A percentile compares a stretch with the other conserved stretches of the same genome.
Evolutionary conservation across 352 stramenopile genomes (phyloP).

Genomic region (Phytopythium montanum): DNA sequence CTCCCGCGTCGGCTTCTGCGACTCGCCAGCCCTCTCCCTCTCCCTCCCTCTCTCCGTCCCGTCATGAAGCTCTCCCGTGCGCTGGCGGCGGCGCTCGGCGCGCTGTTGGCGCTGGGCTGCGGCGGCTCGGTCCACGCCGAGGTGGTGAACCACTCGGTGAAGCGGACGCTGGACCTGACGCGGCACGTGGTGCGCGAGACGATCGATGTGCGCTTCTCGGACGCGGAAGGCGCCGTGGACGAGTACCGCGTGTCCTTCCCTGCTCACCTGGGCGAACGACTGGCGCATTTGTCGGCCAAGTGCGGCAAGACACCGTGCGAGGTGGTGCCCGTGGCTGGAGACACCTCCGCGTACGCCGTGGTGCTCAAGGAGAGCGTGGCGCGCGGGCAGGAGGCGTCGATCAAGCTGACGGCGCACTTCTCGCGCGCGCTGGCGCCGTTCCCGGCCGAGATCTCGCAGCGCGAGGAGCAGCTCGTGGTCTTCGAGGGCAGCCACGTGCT

Average conservation of each 20-base stretch:
- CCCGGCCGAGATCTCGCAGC: conserved; percentile 72
- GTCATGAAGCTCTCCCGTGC: conserved; percentile 5
- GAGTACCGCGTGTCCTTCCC: conserved; percentile 71
- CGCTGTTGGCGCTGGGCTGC: conserved; percentile 16
- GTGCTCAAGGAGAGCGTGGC: conserved; percentile 57
- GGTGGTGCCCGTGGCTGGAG: conserved; percentile 39
- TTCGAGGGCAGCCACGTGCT: conserved; percentile 69
- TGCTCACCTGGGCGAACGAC: conserved; percentile 37
- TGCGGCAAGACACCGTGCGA: conserved; percentile 71
- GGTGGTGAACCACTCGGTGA: conserved; percentile 78
- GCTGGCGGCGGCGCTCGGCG: conserved; percentile 24
- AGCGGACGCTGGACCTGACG: conserved; percentile 78
- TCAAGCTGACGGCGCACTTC: conserved; percentile 81
- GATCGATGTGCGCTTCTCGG: conserved; percentile 69
- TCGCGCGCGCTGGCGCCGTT: conserved; percentile 78
- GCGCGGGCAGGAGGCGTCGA: conserved; percentile 38
- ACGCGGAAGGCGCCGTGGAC: conserved; percentile 43
- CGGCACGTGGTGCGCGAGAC: conserved; percentile 78
- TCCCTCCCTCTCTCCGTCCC: background rate
- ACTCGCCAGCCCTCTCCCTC: no score
- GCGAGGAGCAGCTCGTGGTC: conserved; percentile 82
- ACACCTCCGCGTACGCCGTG: conserved; percentile 53
- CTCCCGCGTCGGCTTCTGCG: background rate
- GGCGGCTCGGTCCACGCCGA: conserved; percentile 33
- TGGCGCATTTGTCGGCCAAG: conserved; percentile 66